Percentiles rank a stretch among this genome's conserved stretches.
phyloP scores from a whole-genome alignment of 2,329 filamentous ascomycete species.

The Claviceps digitariae region DNA sequence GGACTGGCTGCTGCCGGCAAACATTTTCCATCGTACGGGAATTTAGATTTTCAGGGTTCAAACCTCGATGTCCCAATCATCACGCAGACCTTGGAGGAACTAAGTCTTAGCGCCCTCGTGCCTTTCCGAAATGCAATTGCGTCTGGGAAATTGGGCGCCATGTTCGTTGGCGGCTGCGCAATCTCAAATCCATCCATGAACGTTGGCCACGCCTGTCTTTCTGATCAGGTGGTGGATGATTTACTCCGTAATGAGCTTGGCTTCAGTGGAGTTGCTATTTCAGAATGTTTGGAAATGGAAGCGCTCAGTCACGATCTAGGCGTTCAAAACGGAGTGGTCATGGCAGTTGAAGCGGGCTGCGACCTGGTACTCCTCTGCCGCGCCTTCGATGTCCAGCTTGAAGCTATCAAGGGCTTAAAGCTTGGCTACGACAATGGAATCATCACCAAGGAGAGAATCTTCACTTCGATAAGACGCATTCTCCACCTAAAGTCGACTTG shows the following conservation, averaged over 20 bases:
- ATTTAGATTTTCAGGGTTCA: slow-evolving; percentile 83
- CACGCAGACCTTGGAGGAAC: slow-evolving; percentile 82
- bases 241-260: slow-evolving; percentile 76
- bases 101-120: slow-evolving; percentile 81
- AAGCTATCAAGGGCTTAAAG: slow-evolving; percentile 82
- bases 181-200: slow-evolving; percentile 88
- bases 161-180: slow-evolving; percentile 91
- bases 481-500: slow-evolving; percentile 70
- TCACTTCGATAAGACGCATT: slow-evolving; percentile 66
- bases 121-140: slow-evolving; percentile 84
- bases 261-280: slow-evolving; percentile 86
- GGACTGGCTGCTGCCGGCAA: slow-evolving; percentile 85
- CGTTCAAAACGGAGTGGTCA: slow-evolving; percentile 92
- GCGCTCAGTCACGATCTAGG: slow-evolving; percentile 89
- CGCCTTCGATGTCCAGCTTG: slow-evolving; percentile 76
- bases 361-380: slow-evolving; percentile 82
- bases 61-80: slow-evolving; percentile 90
- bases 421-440: slow-evolving; percentile 83
- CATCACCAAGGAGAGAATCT: slow-evolving; percentile 66
- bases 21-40: slow-evolving; percentile 93
- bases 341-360: slow-evolving; percentile 93
- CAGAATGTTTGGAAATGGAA: slow-evolving; percentile 94
- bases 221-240: slow-evolving; percentile 85
- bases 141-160: slow-evolving; percentile 69
- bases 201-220: slow-evolving; percentile 88